Evolutionary conservation across 306 rosid species (phyloP).

Genomic region (Vigna unguiculata): DNA sequence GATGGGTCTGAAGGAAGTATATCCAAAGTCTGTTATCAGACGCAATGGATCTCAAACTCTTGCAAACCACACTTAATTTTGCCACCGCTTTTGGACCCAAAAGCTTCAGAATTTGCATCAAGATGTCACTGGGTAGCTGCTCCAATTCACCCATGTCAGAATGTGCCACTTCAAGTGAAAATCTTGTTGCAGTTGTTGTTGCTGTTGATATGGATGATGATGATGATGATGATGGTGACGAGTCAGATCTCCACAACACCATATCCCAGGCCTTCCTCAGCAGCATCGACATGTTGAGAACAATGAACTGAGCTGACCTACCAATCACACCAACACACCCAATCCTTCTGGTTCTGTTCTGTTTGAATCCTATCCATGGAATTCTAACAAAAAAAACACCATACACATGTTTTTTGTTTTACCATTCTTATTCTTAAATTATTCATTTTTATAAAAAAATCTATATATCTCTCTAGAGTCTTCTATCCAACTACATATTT

Average conservation of each 20-base stretch:
- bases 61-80: conserved; percentile 56
- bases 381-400: background rate
- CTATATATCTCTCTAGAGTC: too few relatives aligned
- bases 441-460: too few relatives aligned
- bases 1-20: conserved; percentile 59
- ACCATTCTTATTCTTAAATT: too few relatives aligned
- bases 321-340: background rate
- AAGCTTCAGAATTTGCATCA: conserved; percentile 60
- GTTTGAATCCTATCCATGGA: background rate
- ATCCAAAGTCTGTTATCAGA: conserved; percentile 70
- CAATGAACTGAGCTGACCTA: background rate
- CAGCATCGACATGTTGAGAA: conserved; percentile 53
- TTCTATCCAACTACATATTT: too few relatives aligned
- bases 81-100: conserved; percentile 79
- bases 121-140: conserved; percentile 66
- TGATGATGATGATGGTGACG: background rate
- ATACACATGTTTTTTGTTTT: background rate
- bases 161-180: background rate
- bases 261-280: conserved; percentile 70
- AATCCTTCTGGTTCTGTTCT: background rate
- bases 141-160: conserved; percentile 57
- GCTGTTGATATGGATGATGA: background rate
- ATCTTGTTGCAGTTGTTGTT: background rate
- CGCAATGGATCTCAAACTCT: conserved; percentile 51
- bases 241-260: conserved; percentile 45